These are phyloP conservation scores for Phaeophleospora eucalypticola DNA, from an alignment of 2,329 filamentous ascomycete genomes.

Conservation along the genomic window DNA sequence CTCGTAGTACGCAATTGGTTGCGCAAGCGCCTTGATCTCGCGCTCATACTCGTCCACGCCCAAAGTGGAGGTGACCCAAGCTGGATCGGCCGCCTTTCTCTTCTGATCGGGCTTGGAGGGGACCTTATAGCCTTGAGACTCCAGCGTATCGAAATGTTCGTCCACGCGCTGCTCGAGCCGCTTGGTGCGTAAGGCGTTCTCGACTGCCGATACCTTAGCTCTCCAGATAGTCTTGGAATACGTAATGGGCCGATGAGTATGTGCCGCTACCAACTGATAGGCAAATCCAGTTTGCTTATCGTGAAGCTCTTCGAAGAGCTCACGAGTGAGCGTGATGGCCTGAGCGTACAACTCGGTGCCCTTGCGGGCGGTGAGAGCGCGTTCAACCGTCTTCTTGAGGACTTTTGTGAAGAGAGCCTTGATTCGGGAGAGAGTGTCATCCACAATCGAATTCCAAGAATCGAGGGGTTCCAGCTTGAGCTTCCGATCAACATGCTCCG, in stretches of 20 bases:
- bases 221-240: constrained; percentile 26
- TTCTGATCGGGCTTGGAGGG: constrained; percentile 24
- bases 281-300: constrained; percentile 26
- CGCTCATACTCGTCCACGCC: constrained; percentile 54
- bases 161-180: constrained; percentile 28
- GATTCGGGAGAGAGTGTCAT: constrained; percentile 29
- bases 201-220: constrained; percentile 16
- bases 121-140: constrained; percentile 18
- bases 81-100: constrained; percentile 27
- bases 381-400: constrained; percentile 15
- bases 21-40: constrained; percentile 60
- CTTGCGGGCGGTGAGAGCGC: constrained; percentile 29
- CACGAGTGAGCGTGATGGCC: constrained; percentile 24
- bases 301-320: constrained; percentile 28
- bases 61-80: constrained; percentile 38
- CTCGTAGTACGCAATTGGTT: constrained; percentile 65
- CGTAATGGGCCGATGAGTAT: constrained; percentile 36
- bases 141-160: constrained; percentile 27
- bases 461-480: constrained; percentile 30
- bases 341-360: constrained; percentile 31
- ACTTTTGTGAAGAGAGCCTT: constrained; percentile 22
- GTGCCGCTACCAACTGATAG: constrained; percentile 27
- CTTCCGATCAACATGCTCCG: constrained; percentile 2
- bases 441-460: constrained; percentile 30
- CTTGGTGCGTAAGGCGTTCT: constrained; percentile 23